Evolutionary conservation across 805 yeast genomes (phyloP), one percentile per base, ranked within the genome.

Genomic region (Myxozyma geophila): DNA sequence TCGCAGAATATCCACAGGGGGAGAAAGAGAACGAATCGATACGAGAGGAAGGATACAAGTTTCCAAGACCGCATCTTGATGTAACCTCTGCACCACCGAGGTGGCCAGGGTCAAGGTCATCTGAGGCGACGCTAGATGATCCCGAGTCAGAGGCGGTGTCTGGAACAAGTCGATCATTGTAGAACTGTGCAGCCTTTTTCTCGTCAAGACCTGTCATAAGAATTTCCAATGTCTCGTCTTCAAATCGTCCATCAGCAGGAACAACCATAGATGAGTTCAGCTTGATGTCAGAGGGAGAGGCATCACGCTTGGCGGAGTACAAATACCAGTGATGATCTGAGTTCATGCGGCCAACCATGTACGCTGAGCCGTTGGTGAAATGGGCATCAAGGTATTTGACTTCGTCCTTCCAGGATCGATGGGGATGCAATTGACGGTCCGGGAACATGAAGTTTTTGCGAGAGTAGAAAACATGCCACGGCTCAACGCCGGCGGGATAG

Each of bases 1-100:
- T 93, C 51, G 97, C 90, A 1, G 97, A 90, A 73, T 86, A 93
- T 7, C 99, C 99, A 75, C 98, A 93, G 1, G 99, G 99, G 3
- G 89, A 80, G 75, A 93, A 93, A 36, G 95, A 87, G 77, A 91
- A 93, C 8, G 97, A 89, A 77, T 93, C 98, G 63, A 87, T 84
- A 33, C 77, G 63, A 40, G 66, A 57, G 36, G 72, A 71, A 17
- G 78, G 75, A 71, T 83, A 89, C 28, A 93, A 74, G 50, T 81
- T 75, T 75, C 89, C 88, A 67, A 93, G 81, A 2, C 85, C 83
- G 6, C 92, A 81, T 48, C 76, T 73, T 50, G 78, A 75, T 77
- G 96, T 86, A 74, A 91, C 89, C 54, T 84, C 81, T 35, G 80
- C 74, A 6, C 98, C 98, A 39, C 86, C 73, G 43, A 83, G 80